Evolutionary conservation across 345 rosid species (phyloP), one percentile per base, ranked within the genome.

Genomic region (Arabis alpina): DNA sequence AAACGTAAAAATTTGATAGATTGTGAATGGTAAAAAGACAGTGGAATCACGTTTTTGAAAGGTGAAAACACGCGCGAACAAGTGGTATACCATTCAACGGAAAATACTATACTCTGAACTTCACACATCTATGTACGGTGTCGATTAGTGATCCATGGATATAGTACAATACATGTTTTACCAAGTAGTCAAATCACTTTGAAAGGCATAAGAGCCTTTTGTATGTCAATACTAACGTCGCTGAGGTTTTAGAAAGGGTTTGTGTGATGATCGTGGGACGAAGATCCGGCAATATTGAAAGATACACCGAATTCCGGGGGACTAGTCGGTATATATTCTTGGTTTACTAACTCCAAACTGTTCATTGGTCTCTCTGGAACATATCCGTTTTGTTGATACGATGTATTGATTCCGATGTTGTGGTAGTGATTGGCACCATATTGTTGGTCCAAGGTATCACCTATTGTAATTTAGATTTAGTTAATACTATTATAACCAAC

Each of bases 371-470:
- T 52, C 56, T 60, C 77, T 34, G 12, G 4, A 25, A 68, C 4
- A 36, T 54, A 68, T 55, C 58, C 83, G 39, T 30, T 67, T 73
- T 71, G 83, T 16, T 77, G 81, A 55, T 53, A 36, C 54, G 84
- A 43, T 59, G 57, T 76, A 43, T 24, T 72, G 61, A 66, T 64
- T 19, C 40, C 70, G 19, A 28, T 54, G 70, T 68, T 75, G 16
- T 76, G 80, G 34, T 76, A 70, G 16, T 83, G 69, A 54, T 54
- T 70, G 14, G 77, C 63, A 61, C 70, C 66, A 48, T 69, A 30
- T 55, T 76, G 79, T 47, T 76, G 83, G 54, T 78, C 87, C 55
- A 77, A 83, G 14, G 50, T 34, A 3, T 85, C 81, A 64, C 87
- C 87, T 81, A 54, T n/a, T 42, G 2, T 28, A 14, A 39, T 27